These are phyloP conservation scores for Chernovozyma sophiae-reginae DNA, from an alignment of 1,139 yeast genomes.

Conservation along the genomic window DNA sequence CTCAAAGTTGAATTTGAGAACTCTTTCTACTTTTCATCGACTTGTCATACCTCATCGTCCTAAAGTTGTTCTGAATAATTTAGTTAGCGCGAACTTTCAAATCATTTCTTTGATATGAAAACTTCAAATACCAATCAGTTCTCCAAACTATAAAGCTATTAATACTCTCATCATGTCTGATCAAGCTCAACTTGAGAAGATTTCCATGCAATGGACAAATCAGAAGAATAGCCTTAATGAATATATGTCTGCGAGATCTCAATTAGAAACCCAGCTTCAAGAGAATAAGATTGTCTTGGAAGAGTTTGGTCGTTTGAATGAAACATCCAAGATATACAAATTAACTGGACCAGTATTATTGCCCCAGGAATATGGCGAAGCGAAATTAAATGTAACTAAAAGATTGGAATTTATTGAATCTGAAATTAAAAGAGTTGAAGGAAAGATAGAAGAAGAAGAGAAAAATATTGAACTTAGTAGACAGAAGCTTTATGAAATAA, in stretches of 20 bases:
- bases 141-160: too few relatives aligned
- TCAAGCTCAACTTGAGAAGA: conserved; percentile 36
- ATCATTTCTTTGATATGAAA: too few relatives aligned
- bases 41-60: too few relatives aligned
- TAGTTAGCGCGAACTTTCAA: too few relatives aligned
- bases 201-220: conserved; percentile 35
- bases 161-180: conserved; percentile 19
- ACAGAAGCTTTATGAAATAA: conserved; percentile 41
- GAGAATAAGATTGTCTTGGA: conserved; percentile 89
- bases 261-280: conserved; percentile 75
- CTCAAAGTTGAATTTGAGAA: too few relatives aligned
- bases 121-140: too few relatives aligned
- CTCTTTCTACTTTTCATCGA: too few relatives aligned
- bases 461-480: conserved; percentile 46
- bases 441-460: conserved; percentile 52
- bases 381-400: conserved; percentile 75
- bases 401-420: conserved; percentile 80
- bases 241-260: conserved; percentile 57
- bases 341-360: conserved; percentile 87
- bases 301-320: conserved; percentile 64
- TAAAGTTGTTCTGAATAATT: too few relatives aligned
- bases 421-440: conserved; percentile 71
- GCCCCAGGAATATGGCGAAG: conserved; percentile 83
- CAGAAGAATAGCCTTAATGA: conserved; percentile 39
- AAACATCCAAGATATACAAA: conserved; percentile 71